Percentiles rank a stretch among this genome's conserved stretches.
Evolutionary conservation across 148 eudicot genomes (phyloP).

Genomic region (Vaccinium myrtillus): DNA sequence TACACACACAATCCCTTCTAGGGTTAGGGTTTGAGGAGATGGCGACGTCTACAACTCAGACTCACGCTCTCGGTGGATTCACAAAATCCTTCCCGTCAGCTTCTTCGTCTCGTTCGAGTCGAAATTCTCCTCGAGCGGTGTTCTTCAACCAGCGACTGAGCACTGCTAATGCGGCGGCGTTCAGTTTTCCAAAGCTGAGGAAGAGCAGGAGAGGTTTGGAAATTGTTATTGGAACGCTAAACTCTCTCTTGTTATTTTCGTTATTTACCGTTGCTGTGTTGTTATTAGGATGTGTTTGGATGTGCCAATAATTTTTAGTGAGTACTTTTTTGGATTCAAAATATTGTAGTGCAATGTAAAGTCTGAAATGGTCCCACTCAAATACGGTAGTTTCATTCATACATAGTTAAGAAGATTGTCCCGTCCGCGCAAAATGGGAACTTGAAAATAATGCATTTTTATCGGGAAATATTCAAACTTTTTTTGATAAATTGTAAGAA

Average conservation of each 20-base stretch:
- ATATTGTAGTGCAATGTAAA: not conserved
- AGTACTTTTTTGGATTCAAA: no score
- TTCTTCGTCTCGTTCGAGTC: not conserved
- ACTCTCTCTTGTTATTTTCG: not conserved
- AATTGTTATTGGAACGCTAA: not conserved
- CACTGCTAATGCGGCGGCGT: constrained; percentile 10
- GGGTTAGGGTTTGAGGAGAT: constrained; percentile 21
- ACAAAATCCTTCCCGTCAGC: not conserved
- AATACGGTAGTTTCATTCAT: not conserved
- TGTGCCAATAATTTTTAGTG: not conserved
- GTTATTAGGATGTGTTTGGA: not conserved
- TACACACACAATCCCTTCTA: not conserved
- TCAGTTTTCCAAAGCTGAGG: constrained; percentile 10
- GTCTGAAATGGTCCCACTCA: not conserved
- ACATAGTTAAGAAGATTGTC: not conserved
- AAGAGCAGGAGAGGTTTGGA: constrained; percentile 9
- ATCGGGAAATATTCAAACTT: no score
- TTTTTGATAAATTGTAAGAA: no score
- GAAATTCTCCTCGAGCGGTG: constrained; percentile 13
- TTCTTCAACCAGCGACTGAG: constrained; percentile 32
- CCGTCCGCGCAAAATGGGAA: no score
- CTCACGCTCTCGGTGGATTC: constrained; percentile 35
- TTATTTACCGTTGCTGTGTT: not conserved
- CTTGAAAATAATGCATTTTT: no score
- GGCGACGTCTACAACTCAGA: constrained; percentile 41